phyloP scores from a whole-genome alignment of 768 basidiomycete species.

The Terana coerulea region DNA sequence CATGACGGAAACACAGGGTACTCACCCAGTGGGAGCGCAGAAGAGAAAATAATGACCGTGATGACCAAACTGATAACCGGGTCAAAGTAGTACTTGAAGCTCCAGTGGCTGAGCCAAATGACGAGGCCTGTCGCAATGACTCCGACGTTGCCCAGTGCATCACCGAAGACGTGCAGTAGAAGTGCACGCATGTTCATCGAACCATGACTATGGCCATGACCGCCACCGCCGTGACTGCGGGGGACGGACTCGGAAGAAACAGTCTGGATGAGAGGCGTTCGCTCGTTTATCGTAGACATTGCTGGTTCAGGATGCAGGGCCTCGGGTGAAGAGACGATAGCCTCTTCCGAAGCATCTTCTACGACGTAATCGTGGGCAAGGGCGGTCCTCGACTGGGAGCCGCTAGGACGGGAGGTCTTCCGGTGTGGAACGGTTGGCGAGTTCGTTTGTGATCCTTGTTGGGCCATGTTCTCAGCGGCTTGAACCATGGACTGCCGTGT shows the following conservation, averaged over 20 bases:
- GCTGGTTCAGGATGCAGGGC: not conserved
- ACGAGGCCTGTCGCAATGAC: slow-evolving; percentile 94
- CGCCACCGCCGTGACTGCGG: slow-evolving; percentile 13
- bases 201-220: slow-evolving; percentile 37
- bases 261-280: slow-evolving; percentile 19
- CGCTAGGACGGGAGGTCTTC: slow-evolving; percentile 16
- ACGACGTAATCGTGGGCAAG: not conserved
- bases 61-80: slow-evolving; percentile 92
- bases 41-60: slow-evolving; percentile 94
- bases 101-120: slow-evolving; percentile 87
- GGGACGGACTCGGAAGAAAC: slow-evolving; percentile 12
- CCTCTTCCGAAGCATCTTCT: slow-evolving; percentile 7
- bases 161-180: slow-evolving; percentile 90
- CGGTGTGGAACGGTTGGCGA: slow-evolving; percentile 22
- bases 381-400: slow-evolving; percentile 22
- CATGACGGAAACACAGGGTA: slow-evolving; percentile 5
- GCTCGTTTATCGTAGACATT: slow-evolving; percentile 12
- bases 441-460: too few species aligned
- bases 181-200: slow-evolving; percentile 99
- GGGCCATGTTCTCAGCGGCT: slow-evolving; percentile 79
- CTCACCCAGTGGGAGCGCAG: slow-evolving; percentile 85
- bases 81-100: slow-evolving; percentile 88
- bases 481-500: slow-evolving; percentile 74
- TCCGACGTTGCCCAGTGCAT: slow-evolving; percentile 96
- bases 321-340: too few species aligned